Conservation (phyloP, 2,329 filamentous ascomycete species). For the Penicillium sp. region DNA sequence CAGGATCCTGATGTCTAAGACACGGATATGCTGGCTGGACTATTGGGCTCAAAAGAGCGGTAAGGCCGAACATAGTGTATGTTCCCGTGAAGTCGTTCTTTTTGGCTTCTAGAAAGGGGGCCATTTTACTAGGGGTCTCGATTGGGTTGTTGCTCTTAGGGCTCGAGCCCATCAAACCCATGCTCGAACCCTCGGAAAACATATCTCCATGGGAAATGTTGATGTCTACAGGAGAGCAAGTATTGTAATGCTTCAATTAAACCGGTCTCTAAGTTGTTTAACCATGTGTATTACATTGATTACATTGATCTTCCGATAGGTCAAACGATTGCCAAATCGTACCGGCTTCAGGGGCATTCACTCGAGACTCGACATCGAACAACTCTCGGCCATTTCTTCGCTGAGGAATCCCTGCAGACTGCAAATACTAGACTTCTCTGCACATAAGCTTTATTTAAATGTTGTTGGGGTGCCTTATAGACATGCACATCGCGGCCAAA, state of each 20-base stretch:
- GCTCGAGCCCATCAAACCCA: slow-evolving; percentile 8
- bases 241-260: not conserved
- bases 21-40: slow-evolving; percentile 4
- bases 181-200: not conserved
- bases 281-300: not conserved
- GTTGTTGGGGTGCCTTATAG: not conserved
- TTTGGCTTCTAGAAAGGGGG: slow-evolving; percentile 17
- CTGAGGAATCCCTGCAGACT: not conserved
- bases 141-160: slow-evolving; percentile 16
- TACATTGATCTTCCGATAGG: not conserved
- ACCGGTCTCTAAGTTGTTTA: not conserved
- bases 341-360: not conserved
- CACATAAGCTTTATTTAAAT: not conserved
- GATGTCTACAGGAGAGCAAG: not conserved
- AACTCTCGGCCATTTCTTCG: not conserved
- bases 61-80: slow-evolving; percentile 15
- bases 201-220: not conserved
- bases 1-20: slow-evolving; percentile 24
- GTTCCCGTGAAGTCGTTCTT: slow-evolving; percentile 1
- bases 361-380: not conserved
- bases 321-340: not conserved
- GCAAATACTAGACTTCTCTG: not conserved
- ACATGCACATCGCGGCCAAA: not conserved
- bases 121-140: slow-evolving; percentile 11
- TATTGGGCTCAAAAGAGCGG: slow-evolving; percentile 19